Evolutionary conservation across 1,284 basidiomycete species (phyloP), one percentile per base, ranked within the genome.

Genomic region (Heterobasidion occidentale): DNA sequence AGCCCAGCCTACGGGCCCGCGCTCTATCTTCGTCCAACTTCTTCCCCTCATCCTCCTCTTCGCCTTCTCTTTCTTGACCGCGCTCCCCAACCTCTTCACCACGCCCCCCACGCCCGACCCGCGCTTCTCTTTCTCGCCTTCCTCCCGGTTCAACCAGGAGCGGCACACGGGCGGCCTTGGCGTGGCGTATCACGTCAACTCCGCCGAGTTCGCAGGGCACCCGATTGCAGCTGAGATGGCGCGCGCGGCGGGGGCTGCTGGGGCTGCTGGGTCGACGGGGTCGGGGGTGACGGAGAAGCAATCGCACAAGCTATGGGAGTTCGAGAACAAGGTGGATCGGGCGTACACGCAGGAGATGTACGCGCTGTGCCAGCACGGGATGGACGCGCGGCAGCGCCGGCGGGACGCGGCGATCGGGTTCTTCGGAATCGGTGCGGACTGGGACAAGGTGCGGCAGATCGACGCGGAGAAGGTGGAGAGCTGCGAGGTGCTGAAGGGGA

Each of bases 381-480:
- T 83, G 55, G 83, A 90, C 60, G 68, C 73, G 59, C 84, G 84
- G 65, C 76, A 86, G 63, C 80, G 83, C 57, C 73, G 77, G 59
- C 86, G 88, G 65, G 86, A 92, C 50, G 77, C 81, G 5, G 88
- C 92, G 62, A 73, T 90, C 53, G 94, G 94, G 2, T 73, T 96
- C 62, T 93, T 97, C 67, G 94, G 94, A 2, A 75, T 94, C 58
- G 90, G 92, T 19, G 89, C 92, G 17, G 88, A 97, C 68, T 92
- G 90, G 86, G 87, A 91, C 49, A 91, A 92, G 71, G 86, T 93
- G 56, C 76, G 75, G 68, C 68, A 68, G 61, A 88, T 93, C 57
- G 79, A 86, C 55, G 69, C 69, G 34, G 85, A 90, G 73, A 76
- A 74, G 45, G 74, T 91, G 50, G 76, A 79, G 58, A 84, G 81